Conservation (phyloP, 1,139 yeast genomes). For the Yamadazyma diospyri region DNA sequence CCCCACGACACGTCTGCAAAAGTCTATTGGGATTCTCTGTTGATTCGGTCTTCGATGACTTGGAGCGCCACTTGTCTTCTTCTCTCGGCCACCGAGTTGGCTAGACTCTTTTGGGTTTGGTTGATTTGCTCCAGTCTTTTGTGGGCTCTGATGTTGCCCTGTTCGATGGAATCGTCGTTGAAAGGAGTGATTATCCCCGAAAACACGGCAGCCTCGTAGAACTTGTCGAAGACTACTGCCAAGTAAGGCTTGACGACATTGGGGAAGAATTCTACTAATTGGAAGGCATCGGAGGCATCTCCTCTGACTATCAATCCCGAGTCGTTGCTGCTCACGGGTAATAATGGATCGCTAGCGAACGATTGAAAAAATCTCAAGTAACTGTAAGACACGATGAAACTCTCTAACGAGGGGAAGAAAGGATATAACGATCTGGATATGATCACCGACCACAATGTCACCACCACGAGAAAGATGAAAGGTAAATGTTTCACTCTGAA, state of each 20-base stretch:
- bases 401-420: constrained; percentile 60
- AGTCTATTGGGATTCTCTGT: constrained; percentile 24
- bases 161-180: constrained; percentile 67
- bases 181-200: constrained; percentile 62
- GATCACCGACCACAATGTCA: constrained; percentile 44
- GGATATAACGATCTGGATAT: constrained; percentile 45
- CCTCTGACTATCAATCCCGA: constrained; percentile 48
- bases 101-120: constrained; percentile 37
- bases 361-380: constrained; percentile 76
- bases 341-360: constrained; percentile 32
- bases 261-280: constrained; percentile 81
- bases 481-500: constrained; percentile 75
- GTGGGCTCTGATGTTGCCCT: constrained; percentile 68
- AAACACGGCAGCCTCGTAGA: constrained; percentile 53
- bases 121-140: constrained; percentile 48
- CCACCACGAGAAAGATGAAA: constrained; percentile 48
- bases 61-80: constrained; percentile 83
- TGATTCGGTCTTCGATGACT: constrained; percentile 73
- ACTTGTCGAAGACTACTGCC: constrained; percentile 48
- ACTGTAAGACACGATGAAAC: constrained; percentile 67
- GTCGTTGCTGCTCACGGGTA: constrained; percentile 34
- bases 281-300: constrained; percentile 89
- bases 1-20: too few relatives aligned
- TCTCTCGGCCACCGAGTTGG: constrained; percentile 73
- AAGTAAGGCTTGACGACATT: constrained; percentile 49